Conservation (phyloP, 73 alveolate genomes). For the Paramecium octaurelia region DNA sequence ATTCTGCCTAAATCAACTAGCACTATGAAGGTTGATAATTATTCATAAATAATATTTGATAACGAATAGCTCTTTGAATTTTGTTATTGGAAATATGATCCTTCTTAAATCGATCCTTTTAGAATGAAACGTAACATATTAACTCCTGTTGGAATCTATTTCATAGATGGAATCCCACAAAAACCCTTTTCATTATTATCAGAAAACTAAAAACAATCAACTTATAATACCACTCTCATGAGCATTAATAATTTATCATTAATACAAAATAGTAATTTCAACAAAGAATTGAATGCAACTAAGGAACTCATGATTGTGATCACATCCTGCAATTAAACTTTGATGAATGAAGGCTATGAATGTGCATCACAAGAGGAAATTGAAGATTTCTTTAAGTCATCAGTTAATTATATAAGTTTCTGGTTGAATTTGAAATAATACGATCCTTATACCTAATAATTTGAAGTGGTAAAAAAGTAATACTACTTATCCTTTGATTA, state of each 20-base stretch:
- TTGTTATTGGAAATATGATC: conserved; percentile 23
- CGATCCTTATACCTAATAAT: not conserved
- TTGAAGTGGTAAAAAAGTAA: not conserved
- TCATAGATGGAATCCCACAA: not conserved
- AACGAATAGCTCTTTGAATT: conserved; percentile 25
- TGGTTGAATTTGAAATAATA: not conserved
- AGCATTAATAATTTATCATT: not conserved
- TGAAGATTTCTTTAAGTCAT: not conserved
- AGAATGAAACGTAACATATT: not conserved
- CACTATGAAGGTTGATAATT: not conserved
- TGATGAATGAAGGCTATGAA: not conserved
- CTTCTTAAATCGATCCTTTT: not conserved
- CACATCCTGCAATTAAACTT: not conserved
- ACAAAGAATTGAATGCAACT: not conserved
- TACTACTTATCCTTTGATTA: not conserved
- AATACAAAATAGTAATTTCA: not conserved
- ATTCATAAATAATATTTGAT: not conserved
- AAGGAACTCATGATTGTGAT: not conserved
- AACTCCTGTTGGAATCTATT: not conserved
- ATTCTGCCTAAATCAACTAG: not conserved
- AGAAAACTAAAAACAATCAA: not conserved
- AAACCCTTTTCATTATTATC: not conserved
- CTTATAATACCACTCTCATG: not conserved
- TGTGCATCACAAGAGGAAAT: not conserved
- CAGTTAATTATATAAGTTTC: not conserved